phyloP scores from a whole-genome alignment of 495 filamentous ascomycete species.

The Talaromyces ruber region DNA sequence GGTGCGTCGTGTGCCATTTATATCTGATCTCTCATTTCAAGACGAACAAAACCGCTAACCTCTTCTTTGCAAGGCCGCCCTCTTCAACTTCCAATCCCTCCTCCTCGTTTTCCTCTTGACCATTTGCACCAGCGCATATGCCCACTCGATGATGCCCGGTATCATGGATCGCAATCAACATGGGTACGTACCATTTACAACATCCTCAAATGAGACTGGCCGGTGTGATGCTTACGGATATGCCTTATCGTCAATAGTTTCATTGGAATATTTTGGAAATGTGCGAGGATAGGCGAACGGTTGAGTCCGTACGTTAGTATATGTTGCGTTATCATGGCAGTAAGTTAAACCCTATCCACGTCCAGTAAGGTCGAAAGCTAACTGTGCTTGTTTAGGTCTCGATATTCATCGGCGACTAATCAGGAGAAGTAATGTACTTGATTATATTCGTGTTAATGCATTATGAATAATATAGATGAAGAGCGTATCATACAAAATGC shows the following conservation, averaged over 20 bases:
- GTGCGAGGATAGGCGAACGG: slow-evolving; percentile 84
- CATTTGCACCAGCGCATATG: slow-evolving; percentile 91
- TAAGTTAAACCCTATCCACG: slow-evolving; percentile 34
- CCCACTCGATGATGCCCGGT: slow-evolving; percentile 80
- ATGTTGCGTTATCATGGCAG: slow-evolving; percentile 91
- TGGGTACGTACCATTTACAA: slow-evolving; percentile 46
- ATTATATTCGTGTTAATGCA: background rate
- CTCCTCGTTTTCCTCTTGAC: slow-evolving; percentile 88
- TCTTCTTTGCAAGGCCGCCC: slow-evolving; percentile 58
- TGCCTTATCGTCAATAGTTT: background rate
- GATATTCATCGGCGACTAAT: slow-evolving; percentile 34
- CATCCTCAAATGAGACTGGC: background rate
- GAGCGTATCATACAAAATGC: background rate
- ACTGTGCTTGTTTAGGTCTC: slow-evolving; percentile 19
- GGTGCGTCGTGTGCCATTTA: background rate
- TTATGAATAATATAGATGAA: slow-evolving; percentile 3
- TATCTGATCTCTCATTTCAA: background rate
- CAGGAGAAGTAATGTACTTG: background rate
- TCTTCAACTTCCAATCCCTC: slow-evolving; percentile 97
- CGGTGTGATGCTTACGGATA: background rate
- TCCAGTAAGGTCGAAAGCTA: background rate
- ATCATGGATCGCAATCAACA: slow-evolving; percentile 92
- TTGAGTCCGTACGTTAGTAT: slow-evolving; percentile 93
- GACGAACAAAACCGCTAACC: background rate
- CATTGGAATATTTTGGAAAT: slow-evolving; percentile 66